Base-by-base conservation (phyloP, 257 asterid genomes). In the Solanum rostratum region DNA sequence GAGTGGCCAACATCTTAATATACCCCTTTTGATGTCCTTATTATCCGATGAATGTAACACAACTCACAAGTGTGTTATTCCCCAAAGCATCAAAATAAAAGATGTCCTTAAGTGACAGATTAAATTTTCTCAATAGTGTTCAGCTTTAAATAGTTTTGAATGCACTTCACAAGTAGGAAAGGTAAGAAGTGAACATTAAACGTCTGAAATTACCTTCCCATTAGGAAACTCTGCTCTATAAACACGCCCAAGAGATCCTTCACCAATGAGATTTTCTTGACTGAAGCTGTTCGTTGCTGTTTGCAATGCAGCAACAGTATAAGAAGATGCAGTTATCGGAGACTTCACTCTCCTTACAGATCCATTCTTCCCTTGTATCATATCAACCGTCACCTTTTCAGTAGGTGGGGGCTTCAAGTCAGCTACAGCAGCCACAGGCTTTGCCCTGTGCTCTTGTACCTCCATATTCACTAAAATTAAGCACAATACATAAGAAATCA, bases 201-300 rank as follows among this genome's bases (percentile, higher is more conserved):
- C 83, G 83, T 70, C 86, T 16, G 78, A 66, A 78, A 60, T 88
- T 90, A 97, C 99, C 99, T 97, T 97, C 60, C 97, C 99, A 86
- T 87, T 94, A 63, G 94, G 91, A 81, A 97, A 93, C 53, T 93
- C 98, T 73, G 98, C 99, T 86, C 91, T 91, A 84, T 97, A 97
- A 71, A 97, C 99, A 79, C 99, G 97, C 83, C 99, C 99, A 60
- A 93, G 93, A 49, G 99, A 95, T 55, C 99, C 99, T 93, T 97
- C 99, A 83, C 99, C 99, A 33, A 95, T 86, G 50, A 97, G 90
- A 86, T 93, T 95, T 87, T 97, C 99, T 91, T 94, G 98, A 87
- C 96, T 90, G 90, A 97, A 97, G 93, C 99, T 95, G 87, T 95
- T 94, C 65, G 99, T 93, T 74, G 97, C 96, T 70, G 93, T 91